Evolutionary conservation across 352 stramenopile species (phyloP).

Genomic region (Globisporangium irregulare): DNA sequence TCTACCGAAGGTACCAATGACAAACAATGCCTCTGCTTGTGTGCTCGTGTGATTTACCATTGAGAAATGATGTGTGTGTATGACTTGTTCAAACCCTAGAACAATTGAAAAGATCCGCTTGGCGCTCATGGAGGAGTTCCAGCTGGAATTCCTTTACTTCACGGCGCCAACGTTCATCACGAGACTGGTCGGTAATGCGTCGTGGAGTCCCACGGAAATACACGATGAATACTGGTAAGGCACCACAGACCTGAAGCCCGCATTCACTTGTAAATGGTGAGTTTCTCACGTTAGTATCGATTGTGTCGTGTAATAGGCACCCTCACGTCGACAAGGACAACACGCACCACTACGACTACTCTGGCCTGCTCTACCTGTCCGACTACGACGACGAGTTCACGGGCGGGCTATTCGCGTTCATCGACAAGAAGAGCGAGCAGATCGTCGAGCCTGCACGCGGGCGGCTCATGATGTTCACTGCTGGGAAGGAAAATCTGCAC

Average conservation of each 20-base stretch:
- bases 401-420: constrained; percentile 87
- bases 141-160: constrained; percentile 81
- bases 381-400: constrained; percentile 85
- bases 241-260: not conserved
- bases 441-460: constrained; percentile 72
- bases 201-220: constrained; percentile 72
- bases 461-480: constrained; percentile 89
- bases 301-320: constrained; percentile 38
- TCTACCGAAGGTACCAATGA: constrained; percentile 61
- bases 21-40: not conserved
- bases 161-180: constrained; percentile 94
- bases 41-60: not conserved
- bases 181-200: constrained; percentile 78
- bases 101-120: constrained; percentile 80
- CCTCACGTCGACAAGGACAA: constrained; percentile 92
- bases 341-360: constrained; percentile 93
- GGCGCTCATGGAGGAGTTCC: constrained; percentile 79
- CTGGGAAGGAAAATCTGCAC: constrained; percentile 87
- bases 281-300: not conserved
- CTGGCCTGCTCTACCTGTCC: constrained; percentile 85
- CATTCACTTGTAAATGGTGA: not conserved
- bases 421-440: constrained; percentile 71
- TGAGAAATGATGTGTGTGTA: not conserved
- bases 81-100: not conserved
- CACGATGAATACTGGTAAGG: constrained; percentile 91